A percentile compares a stretch with the other conserved stretches of the same genome.
phyloP scores from a whole-genome alignment of 2,329 filamentous ascomycete species.

The Verticillium zaregamsianum region DNA sequence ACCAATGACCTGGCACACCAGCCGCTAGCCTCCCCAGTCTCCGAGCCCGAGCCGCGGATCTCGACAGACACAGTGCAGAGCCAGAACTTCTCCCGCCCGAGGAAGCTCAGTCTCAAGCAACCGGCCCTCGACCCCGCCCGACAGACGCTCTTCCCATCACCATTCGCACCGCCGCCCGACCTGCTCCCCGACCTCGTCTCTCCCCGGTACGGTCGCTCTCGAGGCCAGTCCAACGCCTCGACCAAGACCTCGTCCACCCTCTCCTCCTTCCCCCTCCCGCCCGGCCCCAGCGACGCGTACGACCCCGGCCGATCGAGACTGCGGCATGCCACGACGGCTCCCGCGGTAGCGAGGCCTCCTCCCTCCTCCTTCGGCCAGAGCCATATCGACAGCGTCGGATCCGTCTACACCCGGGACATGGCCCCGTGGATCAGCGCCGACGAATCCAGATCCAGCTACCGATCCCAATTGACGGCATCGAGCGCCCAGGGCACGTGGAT shows the following conservation, averaged over 20 bases:
- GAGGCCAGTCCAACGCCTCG: slow-evolving; percentile 33
- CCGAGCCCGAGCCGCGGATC: slow-evolving; percentile 18
- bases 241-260: slow-evolving; percentile 30
- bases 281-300: slow-evolving; percentile 33
- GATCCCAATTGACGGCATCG: slow-evolving; percentile 51
- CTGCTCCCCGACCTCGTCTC: slow-evolving; percentile 16
- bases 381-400: slow-evolving; percentile 31
- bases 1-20: slow-evolving; percentile 5
- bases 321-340: slow-evolving; percentile 20
- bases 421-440: slow-evolving; percentile 47
- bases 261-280: slow-evolving; percentile 35
- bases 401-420: slow-evolving; percentile 27
- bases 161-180: slow-evolving; percentile 14
- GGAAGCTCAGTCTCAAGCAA: slow-evolving; percentile 49
- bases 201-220: slow-evolving; percentile 27
- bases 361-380: slow-evolving; percentile 20
- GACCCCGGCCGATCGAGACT: slow-evolving; percentile 25
- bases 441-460: slow-evolving; percentile 51
- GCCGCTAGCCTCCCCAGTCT: slow-evolving; percentile 13
- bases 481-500: slow-evolving; percentile 56
- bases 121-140: slow-evolving; percentile 28
- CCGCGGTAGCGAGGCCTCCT: slow-evolving; percentile 20
- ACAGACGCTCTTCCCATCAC: slow-evolving; percentile 16
- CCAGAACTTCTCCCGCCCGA: slow-evolving; percentile 57
- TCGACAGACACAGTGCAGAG: slow-evolving; percentile 20